phyloP scores from a whole-genome alignment of 208 protist genomes.

The Trypanosoma platydactyli region DNA sequence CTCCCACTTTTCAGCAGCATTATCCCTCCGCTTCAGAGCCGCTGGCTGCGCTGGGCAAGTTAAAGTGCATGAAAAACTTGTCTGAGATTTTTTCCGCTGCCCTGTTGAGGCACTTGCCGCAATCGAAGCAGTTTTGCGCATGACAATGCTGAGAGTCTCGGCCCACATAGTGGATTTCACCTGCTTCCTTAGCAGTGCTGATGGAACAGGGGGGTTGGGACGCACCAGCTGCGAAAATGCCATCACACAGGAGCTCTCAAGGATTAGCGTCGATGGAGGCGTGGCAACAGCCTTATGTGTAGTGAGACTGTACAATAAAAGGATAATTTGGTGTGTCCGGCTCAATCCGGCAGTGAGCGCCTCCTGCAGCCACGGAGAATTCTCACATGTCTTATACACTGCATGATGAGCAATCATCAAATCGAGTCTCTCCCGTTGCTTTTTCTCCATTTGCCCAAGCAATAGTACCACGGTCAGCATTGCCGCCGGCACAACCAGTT shows the following conservation, averaged over 20 bases:
- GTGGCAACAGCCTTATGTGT: neutral
- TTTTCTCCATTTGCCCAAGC: neutral
- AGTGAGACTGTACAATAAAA: slow-evolving; percentile 2
- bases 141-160: neutral
- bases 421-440: neutral
- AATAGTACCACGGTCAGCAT: slow-evolving; percentile 9
- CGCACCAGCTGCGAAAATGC: slow-evolving; percentile 18
- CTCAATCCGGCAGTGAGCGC: slow-evolving; percentile 5
- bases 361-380: neutral
- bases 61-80: slow-evolving; percentile 19
- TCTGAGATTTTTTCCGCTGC: slow-evolving; percentile 4
- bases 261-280: neutral
- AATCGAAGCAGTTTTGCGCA: neutral
- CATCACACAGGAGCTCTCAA: neutral
- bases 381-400: neutral
- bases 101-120: neutral
- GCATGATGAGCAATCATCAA: neutral
- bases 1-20: neutral
- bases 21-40: neutral
- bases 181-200: neutral
- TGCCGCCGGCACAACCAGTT: neutral
- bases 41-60: neutral
- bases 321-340: slow-evolving; percentile 19
- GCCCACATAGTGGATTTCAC: slow-evolving; percentile 6
- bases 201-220: neutral